Base-by-base conservation (phyloP, 2,329 filamentous ascomycete genomes). In the Sporothrix brasiliensis region DNA sequence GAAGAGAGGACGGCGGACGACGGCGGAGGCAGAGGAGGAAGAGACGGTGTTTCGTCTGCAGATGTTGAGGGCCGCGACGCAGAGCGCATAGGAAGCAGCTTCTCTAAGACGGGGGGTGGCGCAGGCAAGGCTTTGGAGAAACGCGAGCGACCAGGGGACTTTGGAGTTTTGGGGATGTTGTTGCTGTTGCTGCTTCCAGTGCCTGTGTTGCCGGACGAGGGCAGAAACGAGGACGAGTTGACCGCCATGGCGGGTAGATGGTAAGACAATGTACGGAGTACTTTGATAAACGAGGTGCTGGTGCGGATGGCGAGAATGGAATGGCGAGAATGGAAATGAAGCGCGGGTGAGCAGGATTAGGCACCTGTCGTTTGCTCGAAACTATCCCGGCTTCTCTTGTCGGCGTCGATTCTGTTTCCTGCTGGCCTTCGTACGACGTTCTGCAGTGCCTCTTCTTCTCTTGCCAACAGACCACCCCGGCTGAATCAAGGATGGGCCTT, bases 41-140 rank as follows among this genome's bases (percentile, higher is more conserved):
- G 71, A 27, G 54, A 49, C 13, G 44, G 53, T 7, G 53, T 63
- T 9, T 14, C 21, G 47, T 63, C 61, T 6, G 41, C 16, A 9
- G 68, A 65, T 11, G 49, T 24, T 19, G 67, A 16, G 14, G 70
- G 49, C 21, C 50, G 27, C n/a, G 50, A 39, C 4, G 63, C 14
- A 21, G 68, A 72, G 19, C 69, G 52, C 2, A 56, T 54, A 21
- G 24, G 39, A 21, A 71, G 70, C 24, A 70, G 63, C 44, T 54
- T 66, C 24, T 70, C 68, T 5, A 71, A 10, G 65, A 75, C 72
- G 69, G 75, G 73, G 41, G 81, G 78, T 68, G 86, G 83, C 69
- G 81, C 79, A 47, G 86, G 86, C 73, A 88, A 79, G 47, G 85
- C 85, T 79, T 88, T 88, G 76, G 86, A 87, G 79, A 86, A 86